phyloP scores from a whole-genome alignment of 2,329 filamentous ascomycete species.

The Calcarisporium arbuscula region DNA sequence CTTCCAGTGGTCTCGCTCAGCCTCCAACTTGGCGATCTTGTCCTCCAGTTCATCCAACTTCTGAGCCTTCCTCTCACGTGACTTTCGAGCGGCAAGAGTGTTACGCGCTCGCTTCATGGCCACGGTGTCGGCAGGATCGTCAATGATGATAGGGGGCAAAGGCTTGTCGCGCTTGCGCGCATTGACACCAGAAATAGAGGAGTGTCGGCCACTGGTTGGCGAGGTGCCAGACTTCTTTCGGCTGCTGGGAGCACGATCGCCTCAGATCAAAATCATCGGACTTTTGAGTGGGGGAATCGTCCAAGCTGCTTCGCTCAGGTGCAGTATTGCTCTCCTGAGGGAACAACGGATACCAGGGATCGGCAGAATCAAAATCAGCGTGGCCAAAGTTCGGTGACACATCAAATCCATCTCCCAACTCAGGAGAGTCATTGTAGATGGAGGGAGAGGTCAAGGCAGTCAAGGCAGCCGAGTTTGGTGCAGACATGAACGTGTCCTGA shows the following conservation, averaged over 20 bases:
- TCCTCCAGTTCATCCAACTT: slow-evolving; percentile 69
- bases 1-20: slow-evolving; percentile 62
- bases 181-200: slow-evolving; percentile 62
- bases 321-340: slow-evolving; percentile 38
- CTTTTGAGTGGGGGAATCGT: slow-evolving; percentile 36
- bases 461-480: slow-evolving; percentile 74
- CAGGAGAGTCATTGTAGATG: slow-evolving; percentile 70
- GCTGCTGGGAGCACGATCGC: slow-evolving; percentile 30
- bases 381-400: slow-evolving; percentile 70
- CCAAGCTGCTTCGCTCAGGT: slow-evolving; percentile 21
- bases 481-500: slow-evolving; percentile 62
- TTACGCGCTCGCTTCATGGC: slow-evolving; percentile 92
- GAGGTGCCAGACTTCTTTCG: slow-evolving; percentile 43
- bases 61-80: slow-evolving; percentile 77
- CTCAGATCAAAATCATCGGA: slow-evolving; percentile 44
- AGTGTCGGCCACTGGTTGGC: slow-evolving; percentile 50
- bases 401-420: slow-evolving; percentile 66
- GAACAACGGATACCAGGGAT: slow-evolving; percentile 69
- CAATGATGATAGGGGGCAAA: slow-evolving; percentile 69
- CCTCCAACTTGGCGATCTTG: slow-evolving; percentile 62
- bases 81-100: slow-evolving; percentile 89
- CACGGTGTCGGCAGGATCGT: slow-evolving; percentile 66
- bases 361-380: slow-evolving; percentile 46
- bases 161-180: slow-evolving; percentile 75
- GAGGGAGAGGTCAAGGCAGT: slow-evolving; percentile 83